Conservation (phyloP, 768 basidiomycete genomes). For the Fomitopsis pulvina region DNA sequence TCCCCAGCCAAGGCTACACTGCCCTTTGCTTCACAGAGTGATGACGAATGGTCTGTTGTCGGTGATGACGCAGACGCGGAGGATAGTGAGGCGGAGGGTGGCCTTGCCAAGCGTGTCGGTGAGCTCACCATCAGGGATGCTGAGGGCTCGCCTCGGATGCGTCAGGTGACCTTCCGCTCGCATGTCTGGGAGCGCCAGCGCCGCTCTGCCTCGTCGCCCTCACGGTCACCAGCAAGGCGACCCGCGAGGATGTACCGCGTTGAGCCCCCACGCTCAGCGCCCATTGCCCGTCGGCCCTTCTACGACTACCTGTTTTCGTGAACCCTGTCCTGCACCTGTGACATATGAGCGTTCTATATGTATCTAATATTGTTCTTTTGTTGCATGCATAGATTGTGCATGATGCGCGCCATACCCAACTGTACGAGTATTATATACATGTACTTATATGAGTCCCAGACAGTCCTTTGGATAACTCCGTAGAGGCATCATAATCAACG, state of each 20-base stretch:
- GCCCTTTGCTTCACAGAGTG: constrained; percentile 13
- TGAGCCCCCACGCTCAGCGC: constrained; percentile 6
- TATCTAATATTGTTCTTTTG: no score
- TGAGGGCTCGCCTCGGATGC: constrained; percentile 17
- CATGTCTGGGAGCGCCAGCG: constrained; percentile 25
- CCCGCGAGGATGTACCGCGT: constrained; percentile 15
- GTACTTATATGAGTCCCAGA: not conserved
- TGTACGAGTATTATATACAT: constrained; percentile 1
- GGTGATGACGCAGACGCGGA: constrained; percentile 24
- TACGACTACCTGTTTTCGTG: constrained; percentile 22
- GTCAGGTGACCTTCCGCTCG: constrained; percentile 23
- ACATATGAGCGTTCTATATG: no score
- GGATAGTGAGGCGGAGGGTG: constrained; percentile 14
- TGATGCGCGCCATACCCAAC: no score
- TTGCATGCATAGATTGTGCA: not conserved
- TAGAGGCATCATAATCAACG: not conserved
- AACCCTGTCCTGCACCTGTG: no score
- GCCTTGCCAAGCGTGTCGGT: constrained; percentile 27
- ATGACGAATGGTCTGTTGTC: constrained; percentile 34
- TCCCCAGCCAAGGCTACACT: constrained; percentile 23
- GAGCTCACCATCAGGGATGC: constrained; percentile 27
- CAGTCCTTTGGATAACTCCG: not conserved
- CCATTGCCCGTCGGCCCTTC: constrained; percentile 13
- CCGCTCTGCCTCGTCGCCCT: constrained; percentile 45
- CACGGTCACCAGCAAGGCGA: constrained; percentile 44